These are phyloP conservation scores for Coemansia sp. DNA, from an alignment of 192 early-diverging fungal species.

Conservation along the genomic window DNA sequence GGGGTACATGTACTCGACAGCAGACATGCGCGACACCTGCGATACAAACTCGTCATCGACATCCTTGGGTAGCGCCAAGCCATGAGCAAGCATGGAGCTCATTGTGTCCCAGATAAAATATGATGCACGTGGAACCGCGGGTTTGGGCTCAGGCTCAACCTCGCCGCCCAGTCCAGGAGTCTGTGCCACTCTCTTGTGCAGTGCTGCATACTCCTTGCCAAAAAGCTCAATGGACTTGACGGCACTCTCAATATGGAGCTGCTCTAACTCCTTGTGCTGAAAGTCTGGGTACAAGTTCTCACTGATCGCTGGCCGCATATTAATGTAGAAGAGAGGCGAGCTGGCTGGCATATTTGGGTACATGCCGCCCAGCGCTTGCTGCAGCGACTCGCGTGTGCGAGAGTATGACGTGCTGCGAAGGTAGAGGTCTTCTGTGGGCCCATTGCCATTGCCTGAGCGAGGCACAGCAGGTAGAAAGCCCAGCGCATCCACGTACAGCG, in stretches of 20 bases:
- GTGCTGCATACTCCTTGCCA: slow-evolving; percentile 10
- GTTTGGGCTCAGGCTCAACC: slow-evolving; percentile 2
- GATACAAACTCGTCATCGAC: slow-evolving; percentile 21
- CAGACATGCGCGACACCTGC: slow-evolving; percentile 14
- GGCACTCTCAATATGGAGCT: slow-evolving; percentile 10
- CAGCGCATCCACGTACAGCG: slow-evolving; percentile 56
- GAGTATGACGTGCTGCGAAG: slow-evolving; percentile 59
- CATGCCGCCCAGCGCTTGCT: slow-evolving; percentile 60
- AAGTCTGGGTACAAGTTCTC: slow-evolving; percentile 30
- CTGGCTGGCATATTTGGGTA: slow-evolving; percentile 41
- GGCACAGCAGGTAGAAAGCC: slow-evolving; percentile 30
- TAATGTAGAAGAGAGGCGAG: slow-evolving; percentile 11
- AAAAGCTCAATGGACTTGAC: slow-evolving; percentile 1
- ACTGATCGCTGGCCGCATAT: slow-evolving; percentile 26
- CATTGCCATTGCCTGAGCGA: not conserved
- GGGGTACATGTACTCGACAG: slow-evolving; percentile 21
- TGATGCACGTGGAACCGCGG: not conserved
- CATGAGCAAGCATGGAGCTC: slow-evolving; percentile 22
- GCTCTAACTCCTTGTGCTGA: slow-evolving; percentile 20
- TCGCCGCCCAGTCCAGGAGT: slow-evolving; percentile 14
- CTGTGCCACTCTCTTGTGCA: slow-evolving; percentile 16
- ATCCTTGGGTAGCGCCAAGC: slow-evolving; percentile 19
- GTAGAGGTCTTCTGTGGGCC: slow-evolving; percentile 39
- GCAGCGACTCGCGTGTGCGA: slow-evolving; percentile 63
- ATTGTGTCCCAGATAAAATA: slow-evolving; percentile 19